Percentiles rank a stretch among this genome's conserved stretches.
These are phyloP conservation scores for Suhomyces bolitotheri DNA, from an alignment of 1,139 yeast genomes.

Conservation along the genomic window DNA sequence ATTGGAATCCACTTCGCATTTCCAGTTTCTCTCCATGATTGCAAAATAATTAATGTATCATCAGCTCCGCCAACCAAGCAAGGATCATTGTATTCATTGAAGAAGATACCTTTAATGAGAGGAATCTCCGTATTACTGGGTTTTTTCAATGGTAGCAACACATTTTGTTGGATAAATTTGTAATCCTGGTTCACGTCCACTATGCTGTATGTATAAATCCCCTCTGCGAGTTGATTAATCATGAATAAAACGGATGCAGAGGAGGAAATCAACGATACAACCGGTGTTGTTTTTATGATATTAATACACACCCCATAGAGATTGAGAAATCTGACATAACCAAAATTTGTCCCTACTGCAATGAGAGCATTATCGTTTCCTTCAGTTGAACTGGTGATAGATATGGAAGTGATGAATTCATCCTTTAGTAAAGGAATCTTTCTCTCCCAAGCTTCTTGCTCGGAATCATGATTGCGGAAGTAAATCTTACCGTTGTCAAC, in stretches of 20 bases:
- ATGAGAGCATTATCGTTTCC: constrained; percentile 33
- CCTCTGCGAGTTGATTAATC: constrained; percentile 31
- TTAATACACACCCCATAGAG: constrained; percentile 43
- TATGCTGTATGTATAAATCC: constrained; percentile 38
- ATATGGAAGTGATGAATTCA: constrained; percentile 42
- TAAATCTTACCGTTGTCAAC: constrained; percentile 34
- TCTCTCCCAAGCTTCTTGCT: constrained; percentile 48
- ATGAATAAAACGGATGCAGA: constrained; percentile 33
- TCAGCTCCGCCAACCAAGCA: constrained; percentile 72
- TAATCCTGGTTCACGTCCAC: constrained; percentile 39
- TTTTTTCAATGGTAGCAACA: constrained; percentile 37
- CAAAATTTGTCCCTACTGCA: constrained; percentile 44
- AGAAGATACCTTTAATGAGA: constrained; percentile 68
- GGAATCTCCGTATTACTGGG: constrained; percentile 23
- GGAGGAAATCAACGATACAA: constrained; percentile 41
- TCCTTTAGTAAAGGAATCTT: constrained; percentile 34
- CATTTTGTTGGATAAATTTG: constrained; percentile 43
- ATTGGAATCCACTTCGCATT: constrained; percentile 90
- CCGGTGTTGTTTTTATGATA: constrained; percentile 40
- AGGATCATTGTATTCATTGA: constrained; percentile 86
- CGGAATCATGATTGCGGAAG: constrained; percentile 47
- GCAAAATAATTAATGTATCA: constrained; percentile 66
- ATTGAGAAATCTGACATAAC: constrained; percentile 44
- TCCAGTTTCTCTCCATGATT: constrained; percentile 73
- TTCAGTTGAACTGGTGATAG: constrained; percentile 23